Evolutionary conservation across 2,329 filamentous ascomycete genomes (phyloP).

Genomic region (Talaromyces sp.): DNA sequence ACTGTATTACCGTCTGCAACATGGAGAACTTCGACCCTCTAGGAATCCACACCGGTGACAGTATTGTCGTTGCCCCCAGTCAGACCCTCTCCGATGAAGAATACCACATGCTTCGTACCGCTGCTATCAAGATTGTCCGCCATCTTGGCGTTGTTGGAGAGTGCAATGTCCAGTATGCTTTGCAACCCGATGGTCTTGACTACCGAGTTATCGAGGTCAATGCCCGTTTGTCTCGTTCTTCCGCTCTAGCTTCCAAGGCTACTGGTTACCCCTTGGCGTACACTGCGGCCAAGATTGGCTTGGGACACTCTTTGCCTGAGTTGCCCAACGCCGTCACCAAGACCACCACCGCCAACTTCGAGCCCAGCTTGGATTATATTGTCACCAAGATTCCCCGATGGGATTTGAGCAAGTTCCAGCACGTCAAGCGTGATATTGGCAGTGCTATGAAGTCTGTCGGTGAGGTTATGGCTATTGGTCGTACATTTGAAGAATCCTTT

Average conservation of each 20-base stretch:
- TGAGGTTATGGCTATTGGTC: slow-evolving; percentile 98
- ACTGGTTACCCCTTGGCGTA: slow-evolving; percentile 97
- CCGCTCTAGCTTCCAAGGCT: slow-evolving; percentile 93
- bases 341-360: slow-evolving; percentile 98
- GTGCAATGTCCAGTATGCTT: slow-evolving; percentile 97
- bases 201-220: slow-evolving; percentile 99
- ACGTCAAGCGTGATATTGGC: slow-evolving; percentile 95
- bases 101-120: slow-evolving; percentile 98
- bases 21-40: slow-evolving; percentile 99
- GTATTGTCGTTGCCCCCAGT: slow-evolving; percentile 94
- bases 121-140: slow-evolving; percentile 96
- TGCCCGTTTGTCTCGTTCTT: slow-evolving; percentile 94
- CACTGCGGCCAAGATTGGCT: slow-evolving; percentile 95
- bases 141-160: slow-evolving; percentile 96
- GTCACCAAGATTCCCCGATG: slow-evolving; percentile 98
- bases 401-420: slow-evolving; percentile 98
- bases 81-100: slow-evolving; percentile 98
- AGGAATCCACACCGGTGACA: slow-evolving; percentile 96
- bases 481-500: slow-evolving; percentile 98
- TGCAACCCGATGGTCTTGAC: slow-evolving; percentile 94
- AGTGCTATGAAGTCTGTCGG: slow-evolving; percentile 99
- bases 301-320: slow-evolving; percentile 91
- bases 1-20: slow-evolving; percentile 98
- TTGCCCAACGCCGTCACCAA: slow-evolving; percentile 97
- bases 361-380: slow-evolving; percentile 94